Evolutionary conservation across 2,329 filamentous ascomycete species (phyloP).

Genomic region (Colletotrichum gigasporum): DNA sequence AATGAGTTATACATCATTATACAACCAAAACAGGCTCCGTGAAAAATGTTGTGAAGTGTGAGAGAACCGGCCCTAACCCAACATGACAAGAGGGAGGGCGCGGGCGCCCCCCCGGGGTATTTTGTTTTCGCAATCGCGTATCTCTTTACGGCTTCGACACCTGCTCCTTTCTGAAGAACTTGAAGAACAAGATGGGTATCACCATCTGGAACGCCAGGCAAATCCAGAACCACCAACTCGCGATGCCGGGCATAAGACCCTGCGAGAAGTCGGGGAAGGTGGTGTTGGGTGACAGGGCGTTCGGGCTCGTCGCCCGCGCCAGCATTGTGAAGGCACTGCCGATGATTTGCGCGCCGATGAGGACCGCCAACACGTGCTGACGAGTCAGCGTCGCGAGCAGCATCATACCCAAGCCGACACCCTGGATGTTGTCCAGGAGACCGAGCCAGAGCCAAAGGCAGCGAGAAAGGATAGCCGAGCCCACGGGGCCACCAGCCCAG

Average conservation of each 20-base stretch:
- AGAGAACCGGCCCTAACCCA: slow-evolving; percentile 26
- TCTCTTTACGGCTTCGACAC: slow-evolving; percentile 57
- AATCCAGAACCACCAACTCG: slow-evolving; percentile 68
- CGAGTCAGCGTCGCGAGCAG: slow-evolving; percentile 71
- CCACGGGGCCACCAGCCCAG: slow-evolving; percentile 64
- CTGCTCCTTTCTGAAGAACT: slow-evolving; percentile 67
- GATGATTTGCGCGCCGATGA: slow-evolving; percentile 69
- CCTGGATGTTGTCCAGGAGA: slow-evolving; percentile 71
- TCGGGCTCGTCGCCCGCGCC: slow-evolving; percentile 67
- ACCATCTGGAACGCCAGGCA: slow-evolving; percentile 64
- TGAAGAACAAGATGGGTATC: slow-evolving; percentile 66
- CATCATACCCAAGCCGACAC: slow-evolving; percentile 75
- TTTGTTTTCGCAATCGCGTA: slow-evolving; percentile 24
- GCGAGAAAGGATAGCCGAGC: slow-evolving; percentile 63
- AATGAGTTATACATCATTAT: slow-evolving; percentile 30
- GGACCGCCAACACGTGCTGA: slow-evolving; percentile 70
- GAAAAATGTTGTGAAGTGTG: slow-evolving; percentile 17
- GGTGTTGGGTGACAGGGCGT: slow-evolving; percentile 67
- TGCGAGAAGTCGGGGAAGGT: slow-evolving; percentile 71
- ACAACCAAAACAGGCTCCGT: slow-evolving; percentile 26
- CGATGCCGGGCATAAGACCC: slow-evolving; percentile 54
- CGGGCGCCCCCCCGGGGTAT: slow-evolving; percentile 19
- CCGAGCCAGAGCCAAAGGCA: slow-evolving; percentile 71
- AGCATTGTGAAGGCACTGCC: slow-evolving; percentile 71
- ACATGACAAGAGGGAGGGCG: slow-evolving; percentile 22